Percentiles rank a stretch among this genome's conserved stretches.
Conservation (phyloP, 192 early-diverging fungal species). For the Dissophora ornata region DNA sequence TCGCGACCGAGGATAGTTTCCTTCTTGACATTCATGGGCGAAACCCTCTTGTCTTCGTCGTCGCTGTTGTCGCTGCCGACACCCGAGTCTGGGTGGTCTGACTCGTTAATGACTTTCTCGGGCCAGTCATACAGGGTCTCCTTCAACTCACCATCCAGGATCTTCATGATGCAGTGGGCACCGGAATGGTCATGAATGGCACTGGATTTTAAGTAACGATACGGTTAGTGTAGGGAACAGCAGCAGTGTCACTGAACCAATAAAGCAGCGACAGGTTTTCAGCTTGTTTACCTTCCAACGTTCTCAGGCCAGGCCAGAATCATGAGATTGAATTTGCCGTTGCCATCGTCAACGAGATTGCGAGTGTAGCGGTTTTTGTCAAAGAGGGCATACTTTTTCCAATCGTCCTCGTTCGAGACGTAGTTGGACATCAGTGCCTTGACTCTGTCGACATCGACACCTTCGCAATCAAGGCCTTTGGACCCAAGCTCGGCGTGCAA, state of each 20-base stretch:
- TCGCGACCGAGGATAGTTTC: constrained; percentile 66
- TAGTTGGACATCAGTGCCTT: constrained; percentile 76
- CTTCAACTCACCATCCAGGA: constrained; percentile 82
- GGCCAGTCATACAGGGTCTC: constrained; percentile 88
- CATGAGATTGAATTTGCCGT: constrained; percentile 93
- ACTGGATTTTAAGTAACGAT: constrained; percentile 55
- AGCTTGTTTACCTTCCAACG: constrained; percentile 66
- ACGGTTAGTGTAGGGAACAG: not conserved
- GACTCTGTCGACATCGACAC: constrained; percentile 68
- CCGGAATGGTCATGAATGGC: constrained; percentile 93
- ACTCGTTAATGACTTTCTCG: constrained; percentile 37
- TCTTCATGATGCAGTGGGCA: constrained; percentile 93
- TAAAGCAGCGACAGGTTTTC: not conserved
- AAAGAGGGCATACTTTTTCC: constrained; percentile 80
- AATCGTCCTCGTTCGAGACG: constrained; percentile 74
- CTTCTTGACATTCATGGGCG: constrained; percentile 53
- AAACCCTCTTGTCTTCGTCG: constrained; percentile 10
- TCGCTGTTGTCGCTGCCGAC: constrained; percentile 33
- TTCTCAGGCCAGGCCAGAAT: constrained; percentile 87
- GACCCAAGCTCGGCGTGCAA: constrained; percentile 65
- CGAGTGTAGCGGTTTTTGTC: constrained; percentile 84
- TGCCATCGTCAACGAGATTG: constrained; percentile 90
- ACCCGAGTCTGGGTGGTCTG: constrained; percentile 31
- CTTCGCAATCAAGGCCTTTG: constrained; percentile 62
- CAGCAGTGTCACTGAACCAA: not conserved